Evolutionary conservation across 1,139 yeast species (phyloP), one percentile per base, ranked within the genome.

Genomic region (Kodamaea plutei): DNA sequence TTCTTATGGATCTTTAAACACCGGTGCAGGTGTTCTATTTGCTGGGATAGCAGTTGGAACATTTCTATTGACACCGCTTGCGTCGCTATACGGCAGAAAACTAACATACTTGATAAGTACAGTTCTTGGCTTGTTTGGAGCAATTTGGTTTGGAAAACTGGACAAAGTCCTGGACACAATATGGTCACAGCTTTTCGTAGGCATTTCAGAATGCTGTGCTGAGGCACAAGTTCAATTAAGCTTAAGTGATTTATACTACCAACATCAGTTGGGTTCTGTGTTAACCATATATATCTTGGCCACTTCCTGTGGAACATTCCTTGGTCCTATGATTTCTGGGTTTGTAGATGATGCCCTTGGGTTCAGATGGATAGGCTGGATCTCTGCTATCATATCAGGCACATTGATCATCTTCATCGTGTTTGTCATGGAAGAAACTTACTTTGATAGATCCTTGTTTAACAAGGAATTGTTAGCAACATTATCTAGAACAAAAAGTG

Each of bases 281-380:
- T 54, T 62, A 36, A 61, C 69, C 3, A 56, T 60, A 4, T 63
- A 62, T 41, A 56, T 62, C 29, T 36, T 61, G 39, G 59, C 67
- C 7, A 59, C 61, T 18, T 53, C 66, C 9, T 45, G 61, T 13
- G 69, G 69, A 14, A 59, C 67, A 4, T 62, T 52, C 33, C 30
- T 37, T 6, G 69, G 69, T 3, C 69, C 69, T 1, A 40, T 64
- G 31, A 34, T 51, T 30, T 64, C 66, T 6, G 61, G 61, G 19
- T 50, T 52, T 31, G 51, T 61, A 14, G 44, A 54, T 7, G 39
- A 48, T 11, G 26, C 39, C 14, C 34, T 34, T 12, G 46, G 44
- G 4, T 62, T 59, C 43, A 44, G 64, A 20, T 61, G 66, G 65
- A 65, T 61, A 4, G 69, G 69, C 15, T 61, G 64, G 62, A 44